Conservation (phyloP, 148 eudicot species). For the Camellia japonica region DNA sequence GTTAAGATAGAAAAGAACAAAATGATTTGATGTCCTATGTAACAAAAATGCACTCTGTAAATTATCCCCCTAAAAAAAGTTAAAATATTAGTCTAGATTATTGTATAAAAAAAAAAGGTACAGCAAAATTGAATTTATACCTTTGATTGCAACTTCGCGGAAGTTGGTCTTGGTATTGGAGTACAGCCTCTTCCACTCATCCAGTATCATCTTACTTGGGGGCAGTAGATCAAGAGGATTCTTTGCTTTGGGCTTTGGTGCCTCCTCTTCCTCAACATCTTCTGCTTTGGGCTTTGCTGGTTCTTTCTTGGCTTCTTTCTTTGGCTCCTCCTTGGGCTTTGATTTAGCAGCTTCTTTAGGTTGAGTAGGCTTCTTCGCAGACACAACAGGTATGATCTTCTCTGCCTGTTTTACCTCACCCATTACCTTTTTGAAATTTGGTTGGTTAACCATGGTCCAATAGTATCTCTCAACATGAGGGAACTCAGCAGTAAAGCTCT, state of each 20-base stretch:
- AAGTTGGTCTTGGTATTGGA: slow-evolving; percentile 14
- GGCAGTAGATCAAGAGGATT: slow-evolving; percentile 10
- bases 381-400: slow-evolving; percentile 36
- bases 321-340: slow-evolving; percentile 49
- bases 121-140: not conserved
- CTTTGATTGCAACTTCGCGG: slow-evolving; percentile 9
- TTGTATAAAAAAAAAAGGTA: not conserved
- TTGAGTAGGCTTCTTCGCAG: slow-evolving; percentile 38
- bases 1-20: not conserved
- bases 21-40: not conserved
- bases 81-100: not conserved
- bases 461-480: slow-evolving; percentile 38
- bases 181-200: slow-evolving; percentile 13
- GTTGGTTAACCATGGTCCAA: slow-evolving; percentile 58
- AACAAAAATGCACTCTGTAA: not conserved
- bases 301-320: slow-evolving; percentile 46
- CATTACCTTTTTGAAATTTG: slow-evolving; percentile 15
- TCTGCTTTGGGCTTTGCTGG: slow-evolving; percentile 39
- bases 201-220: slow-evolving; percentile 13
- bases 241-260: slow-evolving; percentile 10
- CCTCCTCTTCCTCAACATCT: slow-evolving; percentile 21
- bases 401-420: slow-evolving; percentile 21
- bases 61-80: not conserved
- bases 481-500: slow-evolving; percentile 55
- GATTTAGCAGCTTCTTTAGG: slow-evolving; percentile 38